phyloP scores from a whole-genome alignment of 2,329 filamentous ascomycete genomes.

The Ilyonectria destructans region DNA sequence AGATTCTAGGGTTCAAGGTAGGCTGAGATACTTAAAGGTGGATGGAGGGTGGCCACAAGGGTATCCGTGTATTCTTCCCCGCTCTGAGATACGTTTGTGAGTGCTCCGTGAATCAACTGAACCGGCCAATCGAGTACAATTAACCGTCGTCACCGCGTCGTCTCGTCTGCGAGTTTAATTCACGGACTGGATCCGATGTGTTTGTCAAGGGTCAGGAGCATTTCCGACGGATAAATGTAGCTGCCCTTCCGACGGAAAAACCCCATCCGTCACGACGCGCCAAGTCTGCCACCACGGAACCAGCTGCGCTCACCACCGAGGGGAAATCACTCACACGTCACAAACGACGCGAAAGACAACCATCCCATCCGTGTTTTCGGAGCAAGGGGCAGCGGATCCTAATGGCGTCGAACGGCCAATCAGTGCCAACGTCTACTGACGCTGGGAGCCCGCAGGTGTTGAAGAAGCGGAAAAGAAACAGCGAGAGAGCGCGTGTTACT shows the following conservation, averaged over 20 bases:
- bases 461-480: conserved; percentile 47
- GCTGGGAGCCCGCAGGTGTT: conserved; percentile 12
- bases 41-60: not conserved
- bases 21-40: conserved; percentile 40
- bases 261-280: not conserved
- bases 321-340: conserved; percentile 15
- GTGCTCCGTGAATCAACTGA: not conserved
- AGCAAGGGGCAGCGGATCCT: conserved; percentile 20
- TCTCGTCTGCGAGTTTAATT: too few relatives aligned
- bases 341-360: not conserved
- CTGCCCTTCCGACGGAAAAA: not conserved
- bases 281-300: not conserved
- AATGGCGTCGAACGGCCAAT: conserved; percentile 19
- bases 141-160: not conserved
- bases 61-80: not conserved
- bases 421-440: conserved; percentile 14
- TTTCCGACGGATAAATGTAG: conserved; percentile 5
- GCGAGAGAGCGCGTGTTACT: conserved; percentile 45
- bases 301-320: not conserved
- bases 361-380: conserved; percentile 6
- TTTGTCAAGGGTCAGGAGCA: not conserved
- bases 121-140: not conserved
- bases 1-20: conserved; percentile 4
- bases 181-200: not conserved
- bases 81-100: not conserved